These are phyloP conservation scores for Capillidium rhysosporum DNA, from an alignment of 371 early-diverging fungal species.

Conservation along the genomic window DNA sequence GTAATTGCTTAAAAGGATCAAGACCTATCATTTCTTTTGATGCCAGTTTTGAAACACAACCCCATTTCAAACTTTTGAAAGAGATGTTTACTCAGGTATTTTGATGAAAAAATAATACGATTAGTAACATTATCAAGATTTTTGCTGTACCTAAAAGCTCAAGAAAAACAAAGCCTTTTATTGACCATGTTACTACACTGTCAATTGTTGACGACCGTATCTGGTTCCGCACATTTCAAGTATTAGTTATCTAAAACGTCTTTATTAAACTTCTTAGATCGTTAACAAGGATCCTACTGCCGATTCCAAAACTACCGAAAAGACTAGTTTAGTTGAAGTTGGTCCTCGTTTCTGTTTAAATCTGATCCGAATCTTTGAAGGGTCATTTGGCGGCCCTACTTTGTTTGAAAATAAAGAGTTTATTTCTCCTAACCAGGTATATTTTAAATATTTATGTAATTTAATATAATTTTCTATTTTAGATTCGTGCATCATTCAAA, in stretches of 20 bases:
- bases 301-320: conserved; percentile 13
- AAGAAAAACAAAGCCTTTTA: conserved; percentile 84
- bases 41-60: conserved; percentile 63
- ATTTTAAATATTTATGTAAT: background rate
- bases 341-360: conserved; percentile 92
- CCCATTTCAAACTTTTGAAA: conserved; percentile 68
- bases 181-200: conserved; percentile 86
- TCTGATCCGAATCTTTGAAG: conserved; percentile 83
- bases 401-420: conserved; percentile 75
- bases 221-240: conserved; percentile 94
- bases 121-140: conserved; percentile 18
- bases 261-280: conserved; percentile 13
- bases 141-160: conserved; percentile 79
- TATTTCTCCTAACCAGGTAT: conserved; percentile 7
- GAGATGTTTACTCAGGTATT: conserved; percentile 58
- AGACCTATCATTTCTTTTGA: conserved; percentile 90
- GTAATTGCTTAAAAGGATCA: conserved; percentile 93
- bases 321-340: conserved; percentile 68
- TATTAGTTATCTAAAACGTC: conserved; percentile 11
- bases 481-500: conserved; percentile 4
- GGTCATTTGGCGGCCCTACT: conserved; percentile 79
- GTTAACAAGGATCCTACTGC: conserved; percentile 24
- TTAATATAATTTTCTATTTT: background rate
- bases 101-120: background rate
- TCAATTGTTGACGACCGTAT: conserved; percentile 73